Evolutionary conservation across 176 grass and related monocot species (phyloP).

Genomic region (Triticum dicoccoides): DNA sequence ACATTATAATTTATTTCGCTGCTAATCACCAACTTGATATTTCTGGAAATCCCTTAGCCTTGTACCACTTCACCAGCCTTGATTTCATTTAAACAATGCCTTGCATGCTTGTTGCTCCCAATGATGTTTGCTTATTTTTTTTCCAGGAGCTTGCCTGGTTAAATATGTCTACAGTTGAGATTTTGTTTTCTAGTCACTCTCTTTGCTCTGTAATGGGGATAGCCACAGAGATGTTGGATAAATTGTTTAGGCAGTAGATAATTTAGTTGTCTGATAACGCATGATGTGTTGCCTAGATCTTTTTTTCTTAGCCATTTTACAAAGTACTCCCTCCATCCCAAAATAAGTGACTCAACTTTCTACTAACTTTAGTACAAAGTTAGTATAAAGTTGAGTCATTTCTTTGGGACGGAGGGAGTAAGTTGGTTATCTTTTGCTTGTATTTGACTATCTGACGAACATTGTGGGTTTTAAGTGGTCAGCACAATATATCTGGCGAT

Average conservation of each 20-base stretch:
- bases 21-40: neutral
- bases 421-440: slow-evolving; percentile 13
- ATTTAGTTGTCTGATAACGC: neutral
- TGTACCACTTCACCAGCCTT: neutral
- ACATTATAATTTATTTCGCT: neutral
- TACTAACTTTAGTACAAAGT: no score
- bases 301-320: neutral
- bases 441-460: neutral
- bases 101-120: neutral
- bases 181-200: neutral
- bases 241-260: neutral
- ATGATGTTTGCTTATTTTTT: neutral
- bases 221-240: neutral
- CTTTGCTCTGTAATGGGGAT: neutral
- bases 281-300: neutral
- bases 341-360: no score
- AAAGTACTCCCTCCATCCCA: neutral
- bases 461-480: neutral
- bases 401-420: no score
- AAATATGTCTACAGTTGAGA: neutral
- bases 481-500: neutral
- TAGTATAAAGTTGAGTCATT: no score
- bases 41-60: slow-evolving; percentile 3
- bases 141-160: slow-evolving; percentile 7
- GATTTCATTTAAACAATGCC: neutral